Conservation (phyloP, 148 eudicot genomes). For the Vaccinium darrowii region DNA sequence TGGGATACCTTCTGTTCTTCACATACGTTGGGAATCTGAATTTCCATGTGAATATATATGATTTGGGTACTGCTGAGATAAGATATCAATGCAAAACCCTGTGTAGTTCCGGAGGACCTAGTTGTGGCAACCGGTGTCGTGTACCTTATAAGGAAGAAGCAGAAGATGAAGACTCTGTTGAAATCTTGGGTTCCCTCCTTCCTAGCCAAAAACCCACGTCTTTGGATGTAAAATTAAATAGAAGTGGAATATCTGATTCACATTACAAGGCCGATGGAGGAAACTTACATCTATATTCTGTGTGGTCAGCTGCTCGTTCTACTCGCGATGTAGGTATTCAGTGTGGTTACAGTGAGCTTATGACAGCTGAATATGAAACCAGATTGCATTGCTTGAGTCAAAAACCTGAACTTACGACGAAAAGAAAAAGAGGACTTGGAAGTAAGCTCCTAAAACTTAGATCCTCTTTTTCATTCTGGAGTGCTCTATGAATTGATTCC, state of each 20-base stretch:
- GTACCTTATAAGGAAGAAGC: constrained; percentile 16
- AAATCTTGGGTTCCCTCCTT: constrained; percentile 5
- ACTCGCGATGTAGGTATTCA: constrained; percentile 28
- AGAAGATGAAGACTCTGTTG: neutral
- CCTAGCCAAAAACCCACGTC: neutral
- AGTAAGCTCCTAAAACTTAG: constrained; percentile 10
- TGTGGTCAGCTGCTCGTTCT: neutral
- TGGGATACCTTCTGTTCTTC: constrained; percentile 40
- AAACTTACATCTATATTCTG: neutral
- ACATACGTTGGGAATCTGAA: constrained; percentile 34
- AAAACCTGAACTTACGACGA: constrained; percentile 4
- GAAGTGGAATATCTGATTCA: neutral
- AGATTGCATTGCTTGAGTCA: constrained; percentile 12
- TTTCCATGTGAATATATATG: constrained; percentile 40
- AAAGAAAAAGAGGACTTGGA: constrained; percentile 22
- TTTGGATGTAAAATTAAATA: neutral
- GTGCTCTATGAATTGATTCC: neutral
- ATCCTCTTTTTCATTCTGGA: neutral
- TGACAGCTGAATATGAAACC: constrained; percentile 17
- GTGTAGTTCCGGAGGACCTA: neutral
- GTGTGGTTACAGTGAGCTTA: constrained; percentile 13
- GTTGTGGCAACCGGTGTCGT: neutral
- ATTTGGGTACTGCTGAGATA: constrained; percentile 39
- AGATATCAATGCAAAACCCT: constrained; percentile 22
- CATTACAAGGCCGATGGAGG: neutral